A percentile compares a stretch with the other conserved stretches of the same genome.
Conservation (phyloP, 73 alveolate genomes). For the Uronychia setigera region DNA sequence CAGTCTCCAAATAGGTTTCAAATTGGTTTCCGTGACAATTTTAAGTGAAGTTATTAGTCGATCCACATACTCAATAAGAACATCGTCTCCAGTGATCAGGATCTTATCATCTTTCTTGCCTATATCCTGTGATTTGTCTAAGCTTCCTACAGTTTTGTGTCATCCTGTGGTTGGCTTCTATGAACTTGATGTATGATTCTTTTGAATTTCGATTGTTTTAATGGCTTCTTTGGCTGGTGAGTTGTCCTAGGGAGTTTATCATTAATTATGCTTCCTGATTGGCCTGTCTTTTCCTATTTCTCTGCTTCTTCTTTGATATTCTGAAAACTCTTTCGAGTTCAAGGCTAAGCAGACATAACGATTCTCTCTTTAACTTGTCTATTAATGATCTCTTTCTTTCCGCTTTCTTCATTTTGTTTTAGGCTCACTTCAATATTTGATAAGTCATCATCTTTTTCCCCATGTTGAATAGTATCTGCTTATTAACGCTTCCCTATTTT, state of each 20-base stretch:
- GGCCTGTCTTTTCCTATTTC: neutral
- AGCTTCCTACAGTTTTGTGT: neutral
- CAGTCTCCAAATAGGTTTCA: conserved; percentile 43
- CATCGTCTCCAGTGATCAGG: conserved; percentile 64
- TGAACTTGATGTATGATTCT: neutral
- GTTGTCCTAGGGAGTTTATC: no score
- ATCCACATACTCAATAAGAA: conserved; percentile 50
- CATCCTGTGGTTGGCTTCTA: neutral
- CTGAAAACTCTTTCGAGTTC: neutral
- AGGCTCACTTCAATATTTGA: neutral
- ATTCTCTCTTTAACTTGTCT: neutral
- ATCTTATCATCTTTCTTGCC: conserved; percentile 20
- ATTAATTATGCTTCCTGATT: no score
- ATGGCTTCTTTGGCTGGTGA: neutral
- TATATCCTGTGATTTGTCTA: conserved; percentile 1
- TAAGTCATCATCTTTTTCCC: neutral
- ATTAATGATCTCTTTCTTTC: no score
- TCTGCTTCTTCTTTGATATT: neutral
- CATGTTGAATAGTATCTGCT: neutral
- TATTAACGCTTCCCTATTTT: neutral
- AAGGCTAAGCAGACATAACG: neutral
- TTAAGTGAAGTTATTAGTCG: conserved; percentile 40
- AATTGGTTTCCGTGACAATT: conserved; percentile 17
- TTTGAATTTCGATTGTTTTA: neutral
- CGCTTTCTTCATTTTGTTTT: no score